phyloP scores from a whole-genome alignment of 306 rosid genomes.

The Adenanthera pavonina region DNA sequence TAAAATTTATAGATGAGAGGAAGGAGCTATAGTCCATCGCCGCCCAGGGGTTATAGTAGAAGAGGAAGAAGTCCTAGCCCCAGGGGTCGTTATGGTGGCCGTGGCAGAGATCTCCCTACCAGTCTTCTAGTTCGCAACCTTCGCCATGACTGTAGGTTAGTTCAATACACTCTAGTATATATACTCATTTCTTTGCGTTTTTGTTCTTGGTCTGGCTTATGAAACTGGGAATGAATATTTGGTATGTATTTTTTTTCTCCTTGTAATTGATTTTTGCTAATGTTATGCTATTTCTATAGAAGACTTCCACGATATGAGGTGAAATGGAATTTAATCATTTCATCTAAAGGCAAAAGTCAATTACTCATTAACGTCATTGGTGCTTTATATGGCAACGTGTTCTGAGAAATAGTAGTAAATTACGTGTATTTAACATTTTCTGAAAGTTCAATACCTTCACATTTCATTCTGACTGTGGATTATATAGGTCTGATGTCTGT shows the following conservation, averaged over 20 bases:
- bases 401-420: not conserved
- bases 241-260: not conserved
- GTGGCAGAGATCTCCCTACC: constrained; percentile 86
- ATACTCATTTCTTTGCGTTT: not conserved
- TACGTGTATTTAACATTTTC: not conserved
- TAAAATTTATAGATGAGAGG: constrained; percentile 66
- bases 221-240: not conserved
- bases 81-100: constrained; percentile 79
- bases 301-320: no score
- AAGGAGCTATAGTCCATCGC: constrained; percentile 92
- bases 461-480: not conserved
- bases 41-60: constrained; percentile 83
- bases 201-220: not conserved
- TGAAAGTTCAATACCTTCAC: not conserved
- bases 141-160: constrained; percentile 93
- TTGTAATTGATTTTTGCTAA: not conserved
- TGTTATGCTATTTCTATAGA: not conserved
- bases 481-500: not conserved
- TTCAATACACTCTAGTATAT: not conserved
- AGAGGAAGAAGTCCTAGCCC: constrained; percentile 97
- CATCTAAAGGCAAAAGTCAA: not conserved
- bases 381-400: not conserved
- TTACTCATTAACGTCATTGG: not conserved
- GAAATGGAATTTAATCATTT: not conserved
- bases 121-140: constrained; percentile 99